A percentile compares a stretch with the other conserved stretches of the same genome.
These are phyloP conservation scores for Xylaria cubensis DNA, from an alignment of 495 filamentous ascomycete genomes.

Conservation along the genomic window DNA sequence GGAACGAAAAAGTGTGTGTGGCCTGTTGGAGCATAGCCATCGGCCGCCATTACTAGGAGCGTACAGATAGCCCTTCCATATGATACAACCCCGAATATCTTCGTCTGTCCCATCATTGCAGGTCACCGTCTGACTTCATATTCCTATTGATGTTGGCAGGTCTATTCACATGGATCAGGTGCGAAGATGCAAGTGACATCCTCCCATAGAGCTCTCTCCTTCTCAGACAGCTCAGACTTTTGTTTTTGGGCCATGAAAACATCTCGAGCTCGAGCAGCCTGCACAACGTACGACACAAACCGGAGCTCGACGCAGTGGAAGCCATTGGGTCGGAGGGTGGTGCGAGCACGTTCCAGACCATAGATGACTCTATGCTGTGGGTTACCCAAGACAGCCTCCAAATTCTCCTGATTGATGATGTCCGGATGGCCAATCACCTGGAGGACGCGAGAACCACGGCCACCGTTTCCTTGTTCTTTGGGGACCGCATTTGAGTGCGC, in stretches of 20 bases:
- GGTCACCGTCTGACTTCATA: background rate
- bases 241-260: conserved; percentile 14
- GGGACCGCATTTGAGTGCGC: background rate
- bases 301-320: conserved; percentile 3
- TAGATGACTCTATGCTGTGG: background rate
- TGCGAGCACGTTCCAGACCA: background rate
- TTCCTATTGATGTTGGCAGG: background rate
- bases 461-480: background rate
- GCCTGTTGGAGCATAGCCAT: too few relatives aligned
- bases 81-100: background rate
- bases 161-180: conserved; percentile 22
- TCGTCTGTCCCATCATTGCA: background rate
- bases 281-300: conserved; percentile 7
- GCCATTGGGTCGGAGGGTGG: background rate
- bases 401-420: background rate
- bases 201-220: conserved; percentile 18
- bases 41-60: background rate
- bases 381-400: background rate
- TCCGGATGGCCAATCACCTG: conserved; percentile 2
- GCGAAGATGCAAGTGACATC: background rate
- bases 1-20: too few relatives aligned
- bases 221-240: background rate
- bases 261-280: conserved; percentile 6
- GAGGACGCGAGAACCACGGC: conserved; percentile 10
- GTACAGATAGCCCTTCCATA: background rate